Conservation (phyloP, 179 eudicot species). For the Beta lomatogona region DNA sequence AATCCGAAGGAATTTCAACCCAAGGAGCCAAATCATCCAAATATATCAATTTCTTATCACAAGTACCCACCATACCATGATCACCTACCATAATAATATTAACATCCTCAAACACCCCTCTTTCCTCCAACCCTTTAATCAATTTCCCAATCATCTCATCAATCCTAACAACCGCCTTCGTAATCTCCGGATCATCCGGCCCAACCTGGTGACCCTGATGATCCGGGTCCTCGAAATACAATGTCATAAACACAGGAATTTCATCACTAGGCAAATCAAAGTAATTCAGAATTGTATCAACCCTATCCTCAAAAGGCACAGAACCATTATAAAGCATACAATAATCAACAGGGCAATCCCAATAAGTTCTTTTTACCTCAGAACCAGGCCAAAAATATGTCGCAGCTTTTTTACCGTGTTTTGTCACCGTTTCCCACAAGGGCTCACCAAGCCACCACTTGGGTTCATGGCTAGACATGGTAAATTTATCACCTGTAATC, state of each 20-base stretch:
- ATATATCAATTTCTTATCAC: slow-evolving; percentile 71
- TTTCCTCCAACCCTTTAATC: slow-evolving; percentile 71
- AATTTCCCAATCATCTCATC: slow-evolving; percentile 77
- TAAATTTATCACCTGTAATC: slow-evolving; percentile 40
- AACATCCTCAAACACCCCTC: slow-evolving; percentile 87
- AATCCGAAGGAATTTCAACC: slow-evolving; percentile 56
- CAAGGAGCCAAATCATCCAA: slow-evolving; percentile 72
- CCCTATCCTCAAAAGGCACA: slow-evolving; percentile 80
- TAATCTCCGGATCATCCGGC: slow-evolving; percentile 75
- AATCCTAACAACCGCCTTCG: slow-evolving; percentile 63
- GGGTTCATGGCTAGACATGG: slow-evolving; percentile 68
- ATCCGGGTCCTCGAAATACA: slow-evolving; percentile 94
- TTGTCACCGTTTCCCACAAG: slow-evolving; percentile 71
- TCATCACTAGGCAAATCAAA: slow-evolving; percentile 62
- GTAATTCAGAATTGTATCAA: slow-evolving; percentile 62
- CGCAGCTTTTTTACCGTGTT: slow-evolving; percentile 65
- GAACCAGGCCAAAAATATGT: slow-evolving; percentile 92
- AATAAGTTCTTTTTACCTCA: slow-evolving; percentile 64
- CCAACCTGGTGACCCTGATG: slow-evolving; percentile 88
- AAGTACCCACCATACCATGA: slow-evolving; percentile 98
- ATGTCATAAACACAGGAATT: slow-evolving; percentile 73
- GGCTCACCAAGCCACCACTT: slow-evolving; percentile 98
- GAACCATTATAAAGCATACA: slow-evolving; percentile 65
- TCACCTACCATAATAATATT: slow-evolving; percentile 74
- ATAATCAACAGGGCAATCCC: slow-evolving; percentile 60